Evolutionary conservation across 768 basidiomycete species (phyloP).

Genomic region (Russula virescens): DNA sequence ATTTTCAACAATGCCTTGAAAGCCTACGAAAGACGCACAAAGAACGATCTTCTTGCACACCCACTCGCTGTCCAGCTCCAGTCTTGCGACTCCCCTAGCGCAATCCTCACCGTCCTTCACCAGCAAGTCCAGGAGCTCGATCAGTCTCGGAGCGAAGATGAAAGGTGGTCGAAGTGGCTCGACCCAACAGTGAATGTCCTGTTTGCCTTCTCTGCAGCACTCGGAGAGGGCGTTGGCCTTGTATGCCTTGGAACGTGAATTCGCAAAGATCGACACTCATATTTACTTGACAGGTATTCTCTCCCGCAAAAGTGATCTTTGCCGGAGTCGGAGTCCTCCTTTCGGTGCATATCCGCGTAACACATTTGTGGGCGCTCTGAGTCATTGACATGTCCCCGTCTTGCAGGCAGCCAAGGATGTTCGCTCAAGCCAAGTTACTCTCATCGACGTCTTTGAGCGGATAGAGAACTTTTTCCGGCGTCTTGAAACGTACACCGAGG

Average conservation of each 20-base stretch:
- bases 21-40: not conserved
- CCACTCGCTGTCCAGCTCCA: not conserved
- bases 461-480: not conserved
- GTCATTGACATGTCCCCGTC: not conserved
- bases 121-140: not conserved
- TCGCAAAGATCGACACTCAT: not conserved
- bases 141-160: not conserved
- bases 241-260: not conserved
- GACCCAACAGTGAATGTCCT: not conserved
- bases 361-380: not conserved
- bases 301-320: not conserved
- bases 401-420: not conserved
- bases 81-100: not conserved
- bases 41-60: not conserved
- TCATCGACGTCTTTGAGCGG: not conserved
- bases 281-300: not conserved
- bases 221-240: not conserved
- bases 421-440: not conserved
- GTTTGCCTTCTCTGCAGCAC: not conserved
- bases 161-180: not conserved
- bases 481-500: not conserved
- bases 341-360: not conserved
- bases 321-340: not conserved
- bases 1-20: not conserved
- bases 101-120: not conserved